A percentile compares a stretch with the other conserved stretches of the same genome.
phyloP scores from a whole-genome alignment of 75 land plant species.

The Ceratopteris richardii region DNA sequence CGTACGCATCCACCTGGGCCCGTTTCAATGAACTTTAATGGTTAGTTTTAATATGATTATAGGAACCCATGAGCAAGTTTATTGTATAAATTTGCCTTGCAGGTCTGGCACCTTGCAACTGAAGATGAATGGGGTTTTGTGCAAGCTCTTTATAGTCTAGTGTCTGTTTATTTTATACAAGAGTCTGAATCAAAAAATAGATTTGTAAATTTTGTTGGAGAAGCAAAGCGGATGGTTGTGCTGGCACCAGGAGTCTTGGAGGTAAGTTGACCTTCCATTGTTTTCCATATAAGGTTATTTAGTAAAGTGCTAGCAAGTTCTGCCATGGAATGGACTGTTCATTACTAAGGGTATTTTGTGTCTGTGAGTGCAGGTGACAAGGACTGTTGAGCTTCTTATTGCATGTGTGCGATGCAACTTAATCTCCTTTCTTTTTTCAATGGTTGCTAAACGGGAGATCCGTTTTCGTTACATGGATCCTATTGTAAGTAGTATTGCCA shows the following conservation, averaged over 20 bases:
- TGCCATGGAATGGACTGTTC: no score
- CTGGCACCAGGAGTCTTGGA: slow-evolving; percentile 20
- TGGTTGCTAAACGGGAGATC: slow-evolving; percentile 65
- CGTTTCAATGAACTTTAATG: no score
- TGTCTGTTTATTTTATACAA: slow-evolving; percentile 38
- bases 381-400: slow-evolving; percentile 47
- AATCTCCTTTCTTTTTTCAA: slow-evolving; percentile 60
- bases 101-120: slow-evolving; percentile 97
- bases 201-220: slow-evolving; percentile 22
- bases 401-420: slow-evolving; percentile 57
- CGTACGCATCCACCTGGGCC: no score
- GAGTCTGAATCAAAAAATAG: slow-evolving; percentile 34
- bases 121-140: slow-evolving; percentile 66
- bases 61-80: no score
- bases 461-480: slow-evolving; percentile 17
- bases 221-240: slow-evolving; percentile 11
- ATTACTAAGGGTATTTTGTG: neutral
- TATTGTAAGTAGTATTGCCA: slow-evolving; percentile 2
- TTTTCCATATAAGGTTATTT: no score
- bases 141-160: slow-evolving; percentile 66
- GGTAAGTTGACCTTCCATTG: slow-evolving; percentile 23
- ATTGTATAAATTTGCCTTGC: no score
- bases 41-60: no score
- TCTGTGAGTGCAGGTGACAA: slow-evolving; percentile 30
- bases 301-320: no score